Conservation (phyloP, 2,329 filamentous ascomycete species). For the Arthrobotrys musiformis region DNA sequence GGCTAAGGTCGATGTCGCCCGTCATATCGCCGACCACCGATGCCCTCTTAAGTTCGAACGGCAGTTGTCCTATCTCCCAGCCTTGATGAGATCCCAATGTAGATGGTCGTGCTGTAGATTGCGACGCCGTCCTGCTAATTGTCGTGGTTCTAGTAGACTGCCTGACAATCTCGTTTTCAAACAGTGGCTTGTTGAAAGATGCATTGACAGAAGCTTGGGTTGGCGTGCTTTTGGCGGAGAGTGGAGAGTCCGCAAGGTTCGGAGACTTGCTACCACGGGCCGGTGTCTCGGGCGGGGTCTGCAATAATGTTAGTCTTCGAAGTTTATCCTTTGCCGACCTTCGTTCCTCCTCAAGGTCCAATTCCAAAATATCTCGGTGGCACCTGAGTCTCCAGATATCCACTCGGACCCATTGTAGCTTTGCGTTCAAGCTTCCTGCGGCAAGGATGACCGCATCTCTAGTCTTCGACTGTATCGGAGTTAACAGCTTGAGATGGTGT, state of each 20-base stretch:
- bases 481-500: slow-evolving; percentile 85
- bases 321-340: slow-evolving; percentile 57
- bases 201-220: slow-evolving; percentile 46
- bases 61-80: slow-evolving; percentile 48
- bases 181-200: slow-evolving; percentile 41
- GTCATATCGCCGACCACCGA: slow-evolving; percentile 18
- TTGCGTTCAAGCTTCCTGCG: slow-evolving; percentile 83
- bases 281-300: slow-evolving; percentile 41
- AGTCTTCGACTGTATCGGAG: slow-evolving; percentile 89
- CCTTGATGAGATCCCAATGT: slow-evolving; percentile 34
- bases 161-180: slow-evolving; percentile 48
- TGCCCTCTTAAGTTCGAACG: slow-evolving; percentile 47
- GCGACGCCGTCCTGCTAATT: slow-evolving; percentile 51
- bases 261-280: slow-evolving; percentile 47
- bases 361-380: slow-evolving; percentile 84
- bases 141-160: slow-evolving; percentile 44
- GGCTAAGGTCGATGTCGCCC: slow-evolving; percentile 43
- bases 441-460: slow-evolving; percentile 86
- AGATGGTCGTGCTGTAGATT: slow-evolving; percentile 45
- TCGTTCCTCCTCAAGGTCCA: slow-evolving; percentile 85
- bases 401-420: slow-evolving; percentile 91
- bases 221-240: slow-evolving; percentile 51
- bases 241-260: slow-evolving; percentile 39
- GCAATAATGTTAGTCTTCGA: slow-evolving; percentile 53
- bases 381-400: slow-evolving; percentile 93